Evolutionary conservation across 768 basidiomycete species (phyloP), one percentile per base, ranked within the genome.

Genomic region (Goffeauzyma gilvescens): DNA sequence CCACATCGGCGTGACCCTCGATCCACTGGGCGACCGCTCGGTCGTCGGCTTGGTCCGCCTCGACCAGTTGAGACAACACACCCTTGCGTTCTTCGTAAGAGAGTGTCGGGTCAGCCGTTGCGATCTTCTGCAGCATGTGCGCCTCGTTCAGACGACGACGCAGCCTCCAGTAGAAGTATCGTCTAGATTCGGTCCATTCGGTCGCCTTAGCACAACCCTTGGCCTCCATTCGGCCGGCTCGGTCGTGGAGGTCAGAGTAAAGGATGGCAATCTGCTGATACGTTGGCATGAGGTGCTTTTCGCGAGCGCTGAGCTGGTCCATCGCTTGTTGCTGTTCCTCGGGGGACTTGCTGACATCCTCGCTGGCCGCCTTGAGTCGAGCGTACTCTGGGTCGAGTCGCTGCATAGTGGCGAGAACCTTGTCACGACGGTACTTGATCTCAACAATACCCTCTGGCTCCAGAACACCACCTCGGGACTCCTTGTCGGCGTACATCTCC

Each of bases 401-500:
- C 54, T 86, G 87, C 93, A 98, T 96, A 48, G 90, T 68, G 5
- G 69, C 66, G 46, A 84, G 65, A 32, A 96, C 73, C 71, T 90
- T 95, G 62, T 90, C 87, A 33, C 84, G 79, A 49, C 93, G 80
- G 76, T 60, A 96, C 55, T 67, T 57, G 40, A 55, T 54, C 66
- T 96, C 93, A 44, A 96, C 73, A 57, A 96, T 75, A 64, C 93
- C 93, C 66, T 96, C 93, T 2, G 93, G 83, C 62, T 98, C 93
- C 32, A 72, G 60, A 23, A 98, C 85, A 71, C 93, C 93, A 33
- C 87, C 93, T 43, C 93, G 80, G 17, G 93, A 75, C 6, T 93
- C 89, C 33, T 81, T 76, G 58, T 96, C 93, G 20, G 89, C 90
- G 57, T 87, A 96, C 90, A 98, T 96, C 67, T 93, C 81, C 90